phyloP scores from a whole-genome alignment of 345 rosid species.

The Garcia nutans region DNA sequence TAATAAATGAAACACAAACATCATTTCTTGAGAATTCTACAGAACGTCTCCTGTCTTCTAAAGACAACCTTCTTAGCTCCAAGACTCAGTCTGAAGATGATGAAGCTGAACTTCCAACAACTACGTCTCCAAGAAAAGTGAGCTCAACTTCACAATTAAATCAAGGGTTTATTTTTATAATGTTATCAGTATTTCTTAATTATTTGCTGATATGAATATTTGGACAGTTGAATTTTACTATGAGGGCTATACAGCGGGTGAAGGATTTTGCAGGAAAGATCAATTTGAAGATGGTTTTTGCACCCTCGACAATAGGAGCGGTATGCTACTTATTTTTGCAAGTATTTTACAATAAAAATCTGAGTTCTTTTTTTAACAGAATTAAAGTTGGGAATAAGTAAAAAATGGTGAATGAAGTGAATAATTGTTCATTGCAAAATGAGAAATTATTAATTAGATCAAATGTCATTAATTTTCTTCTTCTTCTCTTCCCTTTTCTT shows the following conservation, averaged over 20 bases:
- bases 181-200: too few species aligned
- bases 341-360: background rate
- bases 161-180: too few species aligned
- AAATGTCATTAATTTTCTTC: too few species aligned
- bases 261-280: conserved; percentile 6
- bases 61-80: background rate
- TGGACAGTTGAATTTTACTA: background rate
- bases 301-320: conserved; percentile 31
- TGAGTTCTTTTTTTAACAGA: too few species aligned
- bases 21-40: background rate
- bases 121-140: background rate
- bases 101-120: background rate
- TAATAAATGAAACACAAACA: background rate
- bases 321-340: conserved; percentile 9
- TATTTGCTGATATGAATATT: background rate
- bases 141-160: too few species aligned
- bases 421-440: too few species aligned
- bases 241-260: background rate
- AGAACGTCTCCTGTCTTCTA: background rate
- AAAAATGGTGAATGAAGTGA: too few species aligned
- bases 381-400: too few species aligned
- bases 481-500: background rate
- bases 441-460: too few species aligned
- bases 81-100: too few species aligned
- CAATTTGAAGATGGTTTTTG: conserved; percentile 21